Evolutionary conservation across 495 filamentous ascomycete species (phyloP), one percentile per base, ranked within the genome.

Genomic region (Podospora fimiseda): DNA sequence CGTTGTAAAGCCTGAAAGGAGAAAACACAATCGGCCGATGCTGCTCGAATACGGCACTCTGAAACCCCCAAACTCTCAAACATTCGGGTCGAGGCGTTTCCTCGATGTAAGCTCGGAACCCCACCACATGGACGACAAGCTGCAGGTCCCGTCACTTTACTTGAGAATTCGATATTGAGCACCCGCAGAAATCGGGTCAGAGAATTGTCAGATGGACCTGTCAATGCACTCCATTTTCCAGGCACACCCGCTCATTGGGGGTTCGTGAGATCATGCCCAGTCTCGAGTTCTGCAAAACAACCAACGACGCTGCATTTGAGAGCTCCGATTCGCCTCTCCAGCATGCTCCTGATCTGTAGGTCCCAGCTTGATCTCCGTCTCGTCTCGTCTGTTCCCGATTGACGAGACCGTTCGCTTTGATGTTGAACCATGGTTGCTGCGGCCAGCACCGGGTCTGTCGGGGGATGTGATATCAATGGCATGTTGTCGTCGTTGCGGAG

Each of bases 111-210:
- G 23, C 40, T 19, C 30, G 9, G 16, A 21, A 57, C 54, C 57
- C 57, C 60, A 58, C 60, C 60, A 55, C n/a, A 23, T 24, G 11
- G 39, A 18, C 49, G 15, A 45, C 39, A 15, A 48, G 14, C 42
- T 54, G 53, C 50, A 54, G 50, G 44, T 39, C 39, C 52, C 33
- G 30, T 20, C 48, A 56, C 54, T 63, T 43, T 50, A 60, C 33
- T 30, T 57, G 57, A 60, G 53, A 58, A 43, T 24, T 52, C 36
- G 51, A 60, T 48, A 56, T 63, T 56, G 50, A 55, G 42, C 41
- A 18, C 48, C 58, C 48, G 38, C 56, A 43, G 19, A 15, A 2
- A 13, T 46, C 37, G 47, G 47, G 11, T 39, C 47, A 39, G 49
- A 22, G 37, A 38, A 24, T 42, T 43, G 33, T 41, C 21, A 39